These are phyloP conservation scores for Gardenia jasminoides DNA, from an alignment of 257 asterid genomes.

Conservation along the genomic window DNA sequence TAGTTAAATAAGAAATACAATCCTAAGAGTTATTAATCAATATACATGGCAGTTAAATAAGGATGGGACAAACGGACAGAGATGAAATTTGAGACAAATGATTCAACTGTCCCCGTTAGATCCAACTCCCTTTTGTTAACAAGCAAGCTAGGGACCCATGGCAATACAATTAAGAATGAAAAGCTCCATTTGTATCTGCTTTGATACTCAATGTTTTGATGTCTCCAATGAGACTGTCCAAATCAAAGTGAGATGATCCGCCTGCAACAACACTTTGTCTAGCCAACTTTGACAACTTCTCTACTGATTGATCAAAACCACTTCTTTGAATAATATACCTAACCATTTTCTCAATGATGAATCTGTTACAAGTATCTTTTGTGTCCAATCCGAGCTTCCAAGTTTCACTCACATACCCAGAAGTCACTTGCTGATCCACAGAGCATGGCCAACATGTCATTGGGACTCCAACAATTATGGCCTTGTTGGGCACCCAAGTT, in stretches of 20 bases:
- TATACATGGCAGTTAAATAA: no score
- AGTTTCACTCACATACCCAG: constrained; percentile 24
- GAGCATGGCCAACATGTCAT: constrained; percentile 34
- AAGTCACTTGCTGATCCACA: constrained; percentile 26
- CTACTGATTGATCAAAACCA: constrained; percentile 8
- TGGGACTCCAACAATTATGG: constrained; percentile 30
- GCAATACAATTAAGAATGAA: not conserved
- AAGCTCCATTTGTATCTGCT: not conserved
- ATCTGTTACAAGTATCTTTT: constrained; percentile 24
- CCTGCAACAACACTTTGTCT: constrained; percentile 15
- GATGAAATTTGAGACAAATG: no score
- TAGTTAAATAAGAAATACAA: no score
- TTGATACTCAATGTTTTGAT: not conserved
- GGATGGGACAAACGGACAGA: no score
- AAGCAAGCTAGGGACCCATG: no score
- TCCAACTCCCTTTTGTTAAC: not conserved
- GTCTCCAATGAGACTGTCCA: constrained; percentile 21
- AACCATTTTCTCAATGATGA: constrained; percentile 20
- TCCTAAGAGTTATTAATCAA: no score
- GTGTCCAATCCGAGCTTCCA: constrained; percentile 36
- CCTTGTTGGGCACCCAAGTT: no score
- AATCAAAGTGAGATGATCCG: constrained; percentile 23
- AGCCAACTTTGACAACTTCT: constrained; percentile 16
- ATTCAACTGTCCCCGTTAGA: no score
- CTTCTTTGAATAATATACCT: constrained; percentile 15